Base-by-base conservation (phyloP, 2,329 filamentous ascomycete species). In the Cadophora luteo-olivacea region DNA sequence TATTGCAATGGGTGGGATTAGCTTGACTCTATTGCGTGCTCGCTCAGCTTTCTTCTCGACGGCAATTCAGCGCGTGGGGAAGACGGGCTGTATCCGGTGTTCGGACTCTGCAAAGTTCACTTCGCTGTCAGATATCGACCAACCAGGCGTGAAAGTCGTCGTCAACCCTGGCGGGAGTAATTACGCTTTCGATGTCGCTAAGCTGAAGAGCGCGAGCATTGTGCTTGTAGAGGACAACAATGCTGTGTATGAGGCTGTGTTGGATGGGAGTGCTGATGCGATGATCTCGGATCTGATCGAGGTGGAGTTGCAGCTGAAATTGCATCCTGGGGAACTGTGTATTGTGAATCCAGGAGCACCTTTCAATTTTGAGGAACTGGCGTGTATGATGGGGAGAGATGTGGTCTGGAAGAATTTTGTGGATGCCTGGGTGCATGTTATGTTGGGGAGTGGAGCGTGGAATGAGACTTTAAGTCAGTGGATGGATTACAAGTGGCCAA, bases 401-500 rank as follows among this genome's bases (percentile, higher is more conserved):
- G 63, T 33, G 52, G 63, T 45, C 11, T 65, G 63, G 63, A 65
- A 65, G 54, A 51, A 24, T 36, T 65, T 65, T n/a, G 52, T 65
- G 33, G 63, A 65, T 65, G 16, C 41, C 1, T 65, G 54, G 54
- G 63, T 65, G 24, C 33, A 32, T 22, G 29, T 65, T 12, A 32
- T 57, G 25, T 14, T 57, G 4, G 63, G 63, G 25, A 58, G 54
- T 60, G 63, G 63, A 22, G 55, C n/a, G 9, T 65, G 63, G 63
- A 60, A 65, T 58, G 14, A 36, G 54, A 65, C 63, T 11, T 51
- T 65, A 54, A 33, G 24, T 22, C 22, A 51, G 52, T 65, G 63
- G 63, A 65, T 65, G 63, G 63, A 65, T n/a, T 65, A 57, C 25
- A 32, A 29, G 36, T 65, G 63, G 63, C 63, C 63, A 5, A 65